A percentile compares a stretch with the other conserved stretches of the same genome.
Conservation (phyloP, 2,329 filamentous ascomycete species). For the Monosporascus ibericus region DNA sequence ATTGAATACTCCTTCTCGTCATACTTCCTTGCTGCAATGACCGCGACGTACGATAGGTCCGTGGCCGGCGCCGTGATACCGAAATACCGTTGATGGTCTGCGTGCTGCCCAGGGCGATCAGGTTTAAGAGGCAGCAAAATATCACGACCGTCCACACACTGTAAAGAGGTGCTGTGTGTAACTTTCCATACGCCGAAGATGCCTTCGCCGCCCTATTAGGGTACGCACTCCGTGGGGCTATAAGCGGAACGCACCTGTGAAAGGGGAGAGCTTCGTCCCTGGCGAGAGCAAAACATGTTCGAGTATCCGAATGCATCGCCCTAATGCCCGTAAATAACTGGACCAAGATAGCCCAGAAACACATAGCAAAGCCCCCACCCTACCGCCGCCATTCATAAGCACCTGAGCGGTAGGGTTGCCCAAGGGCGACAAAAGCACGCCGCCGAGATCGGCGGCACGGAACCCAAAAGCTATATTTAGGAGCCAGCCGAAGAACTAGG, state of each 20-base stretch:
- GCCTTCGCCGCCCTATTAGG: background rate
- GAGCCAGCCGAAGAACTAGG: too few species aligned
- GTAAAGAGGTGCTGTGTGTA: slow-evolving; percentile 51
- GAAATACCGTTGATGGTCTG: slow-evolving; percentile 46
- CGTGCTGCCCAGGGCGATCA: slow-evolving; percentile 45
- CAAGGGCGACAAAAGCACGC: slow-evolving; percentile 49
- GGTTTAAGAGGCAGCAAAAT: slow-evolving; percentile 45
- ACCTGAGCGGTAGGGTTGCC: slow-evolving; percentile 55
- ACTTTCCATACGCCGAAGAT: slow-evolving; percentile 38
- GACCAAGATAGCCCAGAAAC: slow-evolving; percentile 56
- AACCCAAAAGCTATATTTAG: too few species aligned
- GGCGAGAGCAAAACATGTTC: slow-evolving; percentile 57
- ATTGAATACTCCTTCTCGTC: slow-evolving; percentile 47
- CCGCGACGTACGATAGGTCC: slow-evolving; percentile 50
- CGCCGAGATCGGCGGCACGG: too few species aligned
- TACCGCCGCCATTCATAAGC: slow-evolving; percentile 54
- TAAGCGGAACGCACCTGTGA: slow-evolving; percentile 36
- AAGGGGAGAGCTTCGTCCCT: slow-evolving; percentile 56
- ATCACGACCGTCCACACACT: slow-evolving; percentile 58
- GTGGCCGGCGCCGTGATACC: slow-evolving; percentile 46
- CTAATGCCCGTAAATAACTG: slow-evolving; percentile 61
- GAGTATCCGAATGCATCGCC: slow-evolving; percentile 57
- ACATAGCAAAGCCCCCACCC: slow-evolving; percentile 51
- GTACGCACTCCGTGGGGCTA: background rate
- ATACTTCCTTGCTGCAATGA: slow-evolving; percentile 51